Evolutionary conservation across 768 basidiomycete genomes (phyloP), one percentile per base, ranked within the genome.

Genomic region (Lactifluus rugatus): DNA sequence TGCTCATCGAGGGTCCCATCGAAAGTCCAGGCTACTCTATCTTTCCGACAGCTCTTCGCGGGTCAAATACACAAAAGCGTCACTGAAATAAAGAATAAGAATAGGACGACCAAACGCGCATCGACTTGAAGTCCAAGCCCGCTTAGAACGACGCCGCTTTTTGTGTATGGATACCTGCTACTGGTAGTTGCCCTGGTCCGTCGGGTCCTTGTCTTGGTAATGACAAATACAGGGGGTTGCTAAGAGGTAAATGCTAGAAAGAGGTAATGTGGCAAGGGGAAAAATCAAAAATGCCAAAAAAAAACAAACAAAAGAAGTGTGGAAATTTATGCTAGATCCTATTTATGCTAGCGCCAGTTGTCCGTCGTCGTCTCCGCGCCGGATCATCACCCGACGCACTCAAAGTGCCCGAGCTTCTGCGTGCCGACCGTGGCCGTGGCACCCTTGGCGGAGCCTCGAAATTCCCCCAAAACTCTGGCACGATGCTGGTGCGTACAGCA

Each of bases 321-420:
- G 9, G n/a, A 39, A 41, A 19, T n/a, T 8, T 41, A 41, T 41
- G 6, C 16, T 44, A 44, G 21, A 44, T 23, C 6, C 42, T 8
- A 44, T 10, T 10, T 6, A 16, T 19, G n/a, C 7, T 19, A 2
- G 42, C 8, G 7, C 6, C 9, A 10, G 21, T 42, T 16, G 41
- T 44, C 42, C 42, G 42, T 23, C 42, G 19, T 44, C 19, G 19
- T 42, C 19, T 42, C 8, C 42, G 13, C 13, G 10, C 42, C 10
- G 42, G 14, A 44, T 13, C 11, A 21, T 5, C 10, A 34, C n/a
- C n/a, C n/a, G n/a, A n/a, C n/a, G n/a, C n/a, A n/a, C n/a, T n/a
- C n/a, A n/a, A n/a, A n/a, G 58, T 48, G 4, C 46, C 56, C 39
- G 61, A 62, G 39, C 62, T 55, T 42, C 44, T 32, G 19, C 61